These are phyloP conservation scores for Hypoxylon rickii DNA, from an alignment of 495 filamentous ascomycete genomes.

Conservation along the genomic window DNA sequence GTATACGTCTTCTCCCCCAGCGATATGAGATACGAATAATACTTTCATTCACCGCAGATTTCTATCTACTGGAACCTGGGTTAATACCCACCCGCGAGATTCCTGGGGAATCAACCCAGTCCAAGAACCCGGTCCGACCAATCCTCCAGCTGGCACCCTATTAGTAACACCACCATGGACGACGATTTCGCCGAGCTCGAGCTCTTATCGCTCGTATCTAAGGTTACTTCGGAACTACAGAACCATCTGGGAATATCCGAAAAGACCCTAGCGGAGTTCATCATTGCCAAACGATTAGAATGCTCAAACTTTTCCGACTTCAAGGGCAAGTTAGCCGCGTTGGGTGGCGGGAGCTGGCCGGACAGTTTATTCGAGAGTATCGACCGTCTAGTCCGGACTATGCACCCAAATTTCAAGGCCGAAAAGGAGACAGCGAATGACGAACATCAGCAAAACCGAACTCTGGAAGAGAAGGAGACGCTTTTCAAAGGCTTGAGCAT, in stretches of 20 bases:
- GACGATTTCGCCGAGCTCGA: slow-evolving; percentile 83
- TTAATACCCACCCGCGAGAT: slow-evolving; percentile 1
- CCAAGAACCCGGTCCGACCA: background rate
- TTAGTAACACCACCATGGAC: slow-evolving; percentile 66
- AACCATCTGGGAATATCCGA: slow-evolving; percentile 94
- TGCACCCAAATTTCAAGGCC: slow-evolving; percentile 85
- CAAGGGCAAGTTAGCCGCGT: slow-evolving; percentile 66
- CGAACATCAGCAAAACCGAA: slow-evolving; percentile 45
- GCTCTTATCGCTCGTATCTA: slow-evolving; percentile 89
- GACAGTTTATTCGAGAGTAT: slow-evolving; percentile 88
- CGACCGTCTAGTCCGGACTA: slow-evolving; percentile 81
- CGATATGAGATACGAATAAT: slow-evolving; percentile 23
- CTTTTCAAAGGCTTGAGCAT: slow-evolving; percentile 90
- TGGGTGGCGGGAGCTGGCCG: slow-evolving; percentile 85
- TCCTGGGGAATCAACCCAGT: background rate
- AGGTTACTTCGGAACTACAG: slow-evolving; percentile 89
- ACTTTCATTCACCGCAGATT: slow-evolving; percentile 12
- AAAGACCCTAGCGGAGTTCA: slow-evolving; percentile 92
- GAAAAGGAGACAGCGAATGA: slow-evolving; percentile 45
- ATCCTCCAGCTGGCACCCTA: background rate
- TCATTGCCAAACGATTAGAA: slow-evolving; percentile 87
- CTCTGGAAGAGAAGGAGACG: slow-evolving; percentile 66
- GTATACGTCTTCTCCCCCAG: background rate
- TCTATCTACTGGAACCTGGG: slow-evolving; percentile 14
- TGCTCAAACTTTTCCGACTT: slow-evolving; percentile 70